Conservation (phyloP, 208 protist genomes). For the Leishmania major region DNA sequence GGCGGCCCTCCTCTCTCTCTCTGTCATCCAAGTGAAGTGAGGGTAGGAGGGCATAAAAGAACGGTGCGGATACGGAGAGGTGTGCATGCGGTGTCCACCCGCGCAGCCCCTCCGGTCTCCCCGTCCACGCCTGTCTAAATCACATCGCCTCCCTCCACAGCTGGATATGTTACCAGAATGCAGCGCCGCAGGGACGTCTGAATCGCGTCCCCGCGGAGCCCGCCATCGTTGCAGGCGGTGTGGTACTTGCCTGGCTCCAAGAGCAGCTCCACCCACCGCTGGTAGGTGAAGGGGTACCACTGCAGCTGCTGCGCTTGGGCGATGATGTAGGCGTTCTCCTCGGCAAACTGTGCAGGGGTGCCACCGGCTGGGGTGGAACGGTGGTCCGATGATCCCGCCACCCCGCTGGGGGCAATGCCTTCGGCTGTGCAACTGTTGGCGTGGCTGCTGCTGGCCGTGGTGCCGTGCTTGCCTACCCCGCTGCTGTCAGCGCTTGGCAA, state of each 20-base stretch:
- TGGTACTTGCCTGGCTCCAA: constrained; percentile 46
- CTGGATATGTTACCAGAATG: constrained; percentile 67
- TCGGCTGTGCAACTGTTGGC: constrained; percentile 2
- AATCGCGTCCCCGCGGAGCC: constrained; percentile 63
- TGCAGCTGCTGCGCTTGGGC: constrained; percentile 68
- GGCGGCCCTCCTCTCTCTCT: not conserved
- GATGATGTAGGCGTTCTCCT: constrained; percentile 84
- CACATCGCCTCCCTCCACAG: constrained; percentile 25
- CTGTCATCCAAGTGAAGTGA: not conserved
- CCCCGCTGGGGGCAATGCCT: not conserved
- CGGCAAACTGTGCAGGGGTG: constrained; percentile 54
- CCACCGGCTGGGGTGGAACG: constrained; percentile 35
- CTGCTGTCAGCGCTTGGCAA: not conserved
- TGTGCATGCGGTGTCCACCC: not conserved
- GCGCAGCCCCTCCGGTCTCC: not conserved
- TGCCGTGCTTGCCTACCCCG: not conserved
- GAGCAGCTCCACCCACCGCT: constrained; percentile 78
- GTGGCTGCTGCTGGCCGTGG: not conserved
- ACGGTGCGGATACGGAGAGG: not conserved
- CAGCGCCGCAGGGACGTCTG: constrained; percentile 76
- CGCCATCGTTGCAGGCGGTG: constrained; percentile 27
- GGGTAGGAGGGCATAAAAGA: too few species aligned
- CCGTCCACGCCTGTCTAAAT: not conserved
- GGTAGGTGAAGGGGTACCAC: constrained; percentile 74
- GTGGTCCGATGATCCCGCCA: not conserved